Evolutionary conservation across 192 early-diverging fungal genomes (phyloP), one percentile per base, ranked within the genome.

Genomic region (Endogone sp.): DNA sequence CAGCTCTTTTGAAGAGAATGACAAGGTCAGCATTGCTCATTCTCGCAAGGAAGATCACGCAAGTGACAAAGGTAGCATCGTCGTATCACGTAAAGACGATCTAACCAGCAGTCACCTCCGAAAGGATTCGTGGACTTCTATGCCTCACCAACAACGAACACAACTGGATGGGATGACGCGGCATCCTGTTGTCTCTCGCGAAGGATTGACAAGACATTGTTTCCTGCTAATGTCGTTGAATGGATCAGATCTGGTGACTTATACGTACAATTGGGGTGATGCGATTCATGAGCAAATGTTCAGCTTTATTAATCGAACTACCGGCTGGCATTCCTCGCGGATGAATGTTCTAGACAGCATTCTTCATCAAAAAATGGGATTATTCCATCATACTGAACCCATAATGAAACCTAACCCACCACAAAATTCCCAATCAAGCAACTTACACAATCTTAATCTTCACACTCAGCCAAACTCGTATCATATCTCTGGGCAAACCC

Each of bases 321-420:
- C 82, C 20, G 69, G 72, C 26, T 78, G 79, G 64, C 82, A 87
- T 63, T 78, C 80, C 63, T 66, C 81, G 32, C 81, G 86, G 27
- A 80, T 77, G 60, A 66, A 70, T 49, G 57, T 82, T 0, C 67
- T 87, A 1, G 75, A 82, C 62, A 87, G 81, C 54, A 82, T 87
- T 26, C 37, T 87, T 8, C 71, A 84, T 58, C 86, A 87, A 68
- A 87, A 87, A 57, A 85, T 87, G 82, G 86, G 86, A 1, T 70
- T 87, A 16, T 87, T 87, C 68, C 79, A 85, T 65, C 86, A 87
- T 65, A 71, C 66, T 2, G 60, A 74, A 20, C 67, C 65, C 6
- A 68, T 84, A n/a, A 71, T 71, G 3, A 30, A 63, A 0, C 66
- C 72, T 4, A 60, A 79, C 30, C 54, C 68, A 22, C 49, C 73